Conservation (phyloP, 2,329 filamentous ascomycete genomes). For the Onygenales sp. region DNA sequence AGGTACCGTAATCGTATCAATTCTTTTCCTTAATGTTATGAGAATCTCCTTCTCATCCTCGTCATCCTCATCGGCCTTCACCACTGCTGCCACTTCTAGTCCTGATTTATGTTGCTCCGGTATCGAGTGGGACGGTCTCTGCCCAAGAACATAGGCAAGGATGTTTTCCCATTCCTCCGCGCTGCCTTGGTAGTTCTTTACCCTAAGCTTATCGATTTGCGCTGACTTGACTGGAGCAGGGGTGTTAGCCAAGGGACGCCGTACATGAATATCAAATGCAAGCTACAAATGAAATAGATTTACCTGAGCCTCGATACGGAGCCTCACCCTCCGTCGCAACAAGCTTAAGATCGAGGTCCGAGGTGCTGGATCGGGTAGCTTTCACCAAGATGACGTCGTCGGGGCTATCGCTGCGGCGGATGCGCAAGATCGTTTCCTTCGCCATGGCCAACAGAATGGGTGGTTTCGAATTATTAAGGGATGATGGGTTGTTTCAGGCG, state of each 20-base stretch:
- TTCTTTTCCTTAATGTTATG: slow-evolving; percentile 33
- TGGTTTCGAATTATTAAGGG: background rate
- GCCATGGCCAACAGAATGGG: slow-evolving; percentile 3
- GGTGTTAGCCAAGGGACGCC: background rate
- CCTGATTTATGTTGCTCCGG: slow-evolving; percentile 15
- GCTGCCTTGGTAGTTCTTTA: slow-evolving; percentile 34
- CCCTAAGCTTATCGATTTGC: slow-evolving; percentile 27
- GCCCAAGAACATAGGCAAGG: slow-evolving; percentile 26
- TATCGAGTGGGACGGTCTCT: slow-evolving; percentile 12
- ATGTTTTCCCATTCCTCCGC: slow-evolving; percentile 34
- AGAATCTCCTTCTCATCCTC: slow-evolving; percentile 26
- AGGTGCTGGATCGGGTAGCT: slow-evolving; percentile 28
- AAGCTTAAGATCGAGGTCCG: slow-evolving; percentile 44
- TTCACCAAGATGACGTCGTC: slow-evolving; percentile 41
- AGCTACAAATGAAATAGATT: slow-evolving; percentile 1
- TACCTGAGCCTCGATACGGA: slow-evolving; percentile 43
- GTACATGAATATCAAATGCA: background rate
- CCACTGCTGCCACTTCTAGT: slow-evolving; percentile 23
- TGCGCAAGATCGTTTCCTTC: slow-evolving; percentile 35
- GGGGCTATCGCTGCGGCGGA: slow-evolving; percentile 38
- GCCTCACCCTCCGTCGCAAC: slow-evolving; percentile 49
- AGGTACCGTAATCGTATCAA: slow-evolving; percentile 40
- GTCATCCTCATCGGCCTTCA: slow-evolving; percentile 12
- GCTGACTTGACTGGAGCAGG: slow-evolving; percentile 26
- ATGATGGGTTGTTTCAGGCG: background rate